Evolutionary conservation across 1,139 yeast genomes (phyloP).

Genomic region (Debaryomycetaceae sp.): DNA sequence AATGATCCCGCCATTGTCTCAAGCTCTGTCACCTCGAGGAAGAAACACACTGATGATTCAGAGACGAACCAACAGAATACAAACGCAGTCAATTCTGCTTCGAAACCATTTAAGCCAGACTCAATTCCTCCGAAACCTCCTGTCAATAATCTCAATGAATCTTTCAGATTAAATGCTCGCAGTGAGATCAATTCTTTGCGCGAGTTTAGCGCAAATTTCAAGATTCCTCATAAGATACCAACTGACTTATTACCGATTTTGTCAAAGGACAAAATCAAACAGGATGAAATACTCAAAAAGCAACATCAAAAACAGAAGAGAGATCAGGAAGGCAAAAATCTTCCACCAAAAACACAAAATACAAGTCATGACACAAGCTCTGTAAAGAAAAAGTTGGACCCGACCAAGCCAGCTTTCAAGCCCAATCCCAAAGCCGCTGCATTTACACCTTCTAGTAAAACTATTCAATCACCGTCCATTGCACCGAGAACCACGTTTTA

Average conservation of each 20-base stretch:
- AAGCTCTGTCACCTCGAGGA: constrained; percentile 32
- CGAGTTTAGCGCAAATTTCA: constrained; percentile 80
- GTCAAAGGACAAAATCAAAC: constrained; percentile 63
- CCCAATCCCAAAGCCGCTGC: constrained; percentile 71
- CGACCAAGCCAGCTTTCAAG: constrained; percentile 58
- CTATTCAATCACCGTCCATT: constrained; percentile 26
- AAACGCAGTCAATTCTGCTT: not conserved
- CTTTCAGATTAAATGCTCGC: constrained; percentile 51
- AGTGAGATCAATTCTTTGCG: constrained; percentile 75
- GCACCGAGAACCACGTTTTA: constrained; percentile 25
- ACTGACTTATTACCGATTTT: constrained; percentile 72
- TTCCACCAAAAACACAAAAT: constrained; percentile 4
- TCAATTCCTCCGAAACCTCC: constrained; percentile 36
- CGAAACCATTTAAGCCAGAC: constrained; percentile 19
- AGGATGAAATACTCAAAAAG: constrained; percentile 53
- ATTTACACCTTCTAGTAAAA: constrained; percentile 54
- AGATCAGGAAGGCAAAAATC: constrained; percentile 9
- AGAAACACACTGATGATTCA: constrained; percentile 1
- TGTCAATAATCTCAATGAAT: constrained; percentile 28
- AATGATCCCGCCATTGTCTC: constrained; percentile 79
- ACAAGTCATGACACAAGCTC: constrained; percentile 3
- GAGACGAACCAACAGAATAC: constrained; percentile 4
- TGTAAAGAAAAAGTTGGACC: constrained; percentile 47
- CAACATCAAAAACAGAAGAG: constrained; percentile 20
- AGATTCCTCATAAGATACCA: constrained; percentile 73